phyloP scores from a whole-genome alignment of 2,329 filamentous ascomycete genomes.

The Aspergillus ustus region DNA sequence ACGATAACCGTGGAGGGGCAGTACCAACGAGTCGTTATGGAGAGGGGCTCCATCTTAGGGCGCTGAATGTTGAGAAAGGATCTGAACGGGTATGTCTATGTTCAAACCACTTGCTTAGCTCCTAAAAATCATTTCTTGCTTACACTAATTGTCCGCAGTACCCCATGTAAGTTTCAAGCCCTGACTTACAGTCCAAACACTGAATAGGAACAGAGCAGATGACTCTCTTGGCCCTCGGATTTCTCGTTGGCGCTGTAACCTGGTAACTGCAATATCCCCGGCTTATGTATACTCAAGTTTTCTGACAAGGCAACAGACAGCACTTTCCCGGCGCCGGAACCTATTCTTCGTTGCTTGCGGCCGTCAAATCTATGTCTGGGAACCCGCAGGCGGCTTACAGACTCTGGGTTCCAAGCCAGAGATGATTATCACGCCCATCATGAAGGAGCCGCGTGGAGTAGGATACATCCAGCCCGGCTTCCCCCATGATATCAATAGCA shows the following conservation, averaged over 20 bases:
- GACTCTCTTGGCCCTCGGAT: conserved; percentile 35
- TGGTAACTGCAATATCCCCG: conserved; percentile 35
- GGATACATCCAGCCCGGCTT: conserved; percentile 59
- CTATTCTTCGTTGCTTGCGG: conserved; percentile 51
- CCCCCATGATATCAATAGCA: conserved; percentile 70
- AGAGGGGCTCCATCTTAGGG: conserved; percentile 33
- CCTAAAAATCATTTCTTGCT: neutral
- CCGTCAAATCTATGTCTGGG: conserved; percentile 50
- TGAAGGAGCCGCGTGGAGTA: conserved; percentile 45
- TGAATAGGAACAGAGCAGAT: conserved; percentile 31
- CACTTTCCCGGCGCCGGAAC: conserved; percentile 53
- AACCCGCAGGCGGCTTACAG: conserved; percentile 48
- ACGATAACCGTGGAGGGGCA: conserved; percentile 14
- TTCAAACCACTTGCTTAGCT: neutral
- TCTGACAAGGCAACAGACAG: conserved; percentile 36
- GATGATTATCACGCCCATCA: conserved; percentile 49
- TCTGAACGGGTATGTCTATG: conserved; percentile 40
- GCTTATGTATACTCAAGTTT: neutral
- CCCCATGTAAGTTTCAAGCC: conserved; percentile 22
- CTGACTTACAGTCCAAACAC: conserved; percentile 3
- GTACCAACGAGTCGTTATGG: conserved; percentile 18
- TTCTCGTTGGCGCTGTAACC: conserved; percentile 50
- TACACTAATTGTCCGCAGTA: conserved; percentile 22
- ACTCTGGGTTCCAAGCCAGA: conserved; percentile 42
- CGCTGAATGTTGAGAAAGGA: conserved; percentile 39